These are phyloP conservation scores for Trichoderma endophyticum DNA, from an alignment of 2,329 filamentous ascomycete genomes.

Conservation along the genomic window DNA sequence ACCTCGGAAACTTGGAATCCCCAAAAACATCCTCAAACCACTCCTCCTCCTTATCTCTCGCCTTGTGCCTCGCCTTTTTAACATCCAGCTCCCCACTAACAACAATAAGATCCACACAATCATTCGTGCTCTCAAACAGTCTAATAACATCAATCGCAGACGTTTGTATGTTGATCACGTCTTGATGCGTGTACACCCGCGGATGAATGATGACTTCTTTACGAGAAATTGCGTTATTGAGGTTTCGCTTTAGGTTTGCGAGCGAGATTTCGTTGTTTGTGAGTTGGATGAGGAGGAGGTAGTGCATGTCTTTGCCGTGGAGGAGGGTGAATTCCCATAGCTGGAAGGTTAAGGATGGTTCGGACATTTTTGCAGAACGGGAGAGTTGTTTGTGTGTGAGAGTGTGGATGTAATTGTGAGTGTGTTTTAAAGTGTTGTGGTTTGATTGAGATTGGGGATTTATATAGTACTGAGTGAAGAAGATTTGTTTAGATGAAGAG, in stretches of 20 bases:
- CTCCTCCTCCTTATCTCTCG: neutral
- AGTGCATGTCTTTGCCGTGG: neutral
- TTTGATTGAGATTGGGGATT: neutral
- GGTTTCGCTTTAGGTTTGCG: neutral
- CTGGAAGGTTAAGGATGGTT: neutral
- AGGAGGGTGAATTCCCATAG: neutral
- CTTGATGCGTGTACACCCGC: neutral
- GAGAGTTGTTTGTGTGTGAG: neutral
- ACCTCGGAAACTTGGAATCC: neutral
- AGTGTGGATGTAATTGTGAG: neutral
- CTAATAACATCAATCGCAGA: neutral
- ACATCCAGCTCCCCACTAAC: neutral
- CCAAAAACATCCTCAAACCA: neutral
- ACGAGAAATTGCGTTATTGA: neutral
- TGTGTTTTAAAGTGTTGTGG: neutral
- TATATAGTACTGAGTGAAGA: neutral
- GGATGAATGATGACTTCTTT: neutral
- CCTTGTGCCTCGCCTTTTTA: neutral
- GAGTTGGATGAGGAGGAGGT: neutral
- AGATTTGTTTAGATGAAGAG: neutral
- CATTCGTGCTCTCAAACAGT: neutral
- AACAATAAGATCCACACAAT: neutral
- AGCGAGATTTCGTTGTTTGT: neutral
- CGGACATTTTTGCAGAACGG: neutral
- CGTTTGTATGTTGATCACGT: neutral